Base-by-base conservation (phyloP, 2,329 filamentous ascomycete species). In the Coniella lustricola region DNA sequence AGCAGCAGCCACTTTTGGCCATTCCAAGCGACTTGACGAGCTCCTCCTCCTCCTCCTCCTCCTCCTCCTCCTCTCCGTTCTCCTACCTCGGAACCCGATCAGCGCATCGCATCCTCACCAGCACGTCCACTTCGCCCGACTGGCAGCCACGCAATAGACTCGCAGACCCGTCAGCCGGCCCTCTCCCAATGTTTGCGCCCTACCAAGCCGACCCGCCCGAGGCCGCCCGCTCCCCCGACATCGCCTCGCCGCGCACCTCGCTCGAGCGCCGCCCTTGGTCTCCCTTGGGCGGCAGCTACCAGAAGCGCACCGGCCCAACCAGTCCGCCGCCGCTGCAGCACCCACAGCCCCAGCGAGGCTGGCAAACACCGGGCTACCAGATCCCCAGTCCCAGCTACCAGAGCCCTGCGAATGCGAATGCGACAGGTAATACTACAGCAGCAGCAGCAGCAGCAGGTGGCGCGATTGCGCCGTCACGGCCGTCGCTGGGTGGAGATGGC, bases 151-250 rank as follows among this genome's bases (percentile, higher is more conserved):
- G n/a, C n/a, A n/a, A n/a, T n/a, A n/a, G n/a, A n/a, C n/a, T n/a
- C n/a, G n/a, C n/a, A n/a, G n/a, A n/a, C n/a, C n/a, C n/a, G n/a
- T n/a, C n/a, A 52, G 71, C 59, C 48, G 39, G 29, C 41, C 43
- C 18, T 43, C 33, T 31, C 38, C 46, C 43, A 40, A 93, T 93
- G 87, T 98, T 97, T 66, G 93, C 93, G 39, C 93, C 93, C 33
- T 98, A 97, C 70, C 93, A 97, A 73, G 91, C 91, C 67, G 85
- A 85, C 42, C 85, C 86, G 14, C 93, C 93, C 9, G 90, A 97
- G 71, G 77, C 85, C 59, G 81, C 82, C 57, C 87, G 91, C 60
- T 94, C 88, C 17, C 88, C 90, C 45, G 60, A 61, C 52, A 57
- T 63, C 46, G 59, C 69, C 9, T 80, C 76, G 22, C 77, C 78